Base-by-base conservation (phyloP, 345 rosid genomes). In the Camelina sativa region DNA sequence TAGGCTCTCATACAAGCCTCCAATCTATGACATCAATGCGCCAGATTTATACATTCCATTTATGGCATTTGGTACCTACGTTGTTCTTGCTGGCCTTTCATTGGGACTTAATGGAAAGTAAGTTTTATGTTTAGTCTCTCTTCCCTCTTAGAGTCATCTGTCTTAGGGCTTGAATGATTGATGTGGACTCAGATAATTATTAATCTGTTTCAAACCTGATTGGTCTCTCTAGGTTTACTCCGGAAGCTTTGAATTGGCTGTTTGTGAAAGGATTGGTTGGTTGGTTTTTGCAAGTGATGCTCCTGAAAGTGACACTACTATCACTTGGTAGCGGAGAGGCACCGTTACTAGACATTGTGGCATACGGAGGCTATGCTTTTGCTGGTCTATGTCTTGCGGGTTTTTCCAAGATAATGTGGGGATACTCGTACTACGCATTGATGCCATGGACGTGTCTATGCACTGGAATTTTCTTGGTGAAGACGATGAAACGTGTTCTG, bases 1-100 rank as follows among this genome's bases (percentile, higher is more conserved):
- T 68, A 79, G 86, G 62, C 88, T 86, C 20, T 86, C 91, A 2
- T 86, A 88, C 74, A 85, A 83, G 68, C 91, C 93, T 19, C 91
- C 92, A 0, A 78, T 89, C 41, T 72, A 86, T 80, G 96, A 89
- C 70, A 79, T 89, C 57, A 89, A 89, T 73, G 96, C 96, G 5
- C 96, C 92, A 0, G 92, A 87, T 68, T 85, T 87, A 4, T 89
- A 89, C 86, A 89, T 89, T 78, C 92, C 91, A 1, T 84, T 81
- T 48, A 86, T 88, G 92, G 91, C 89, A 62, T 88, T 90, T 65
- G 91, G 78, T 1, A 89, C 91, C 30, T 85, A 85, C 52, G 71
- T 87, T 67, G 87, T 89, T 80, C 92, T 89, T 50, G 89, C 88
- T 38, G 91, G 92, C 56, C 74, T 90, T 48, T 86, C 87, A 40